Percentiles rank a stretch among this genome's conserved stretches.
phyloP scores from a whole-genome alignment of 768 basidiomycete genomes.

The Mycena pura region DNA sequence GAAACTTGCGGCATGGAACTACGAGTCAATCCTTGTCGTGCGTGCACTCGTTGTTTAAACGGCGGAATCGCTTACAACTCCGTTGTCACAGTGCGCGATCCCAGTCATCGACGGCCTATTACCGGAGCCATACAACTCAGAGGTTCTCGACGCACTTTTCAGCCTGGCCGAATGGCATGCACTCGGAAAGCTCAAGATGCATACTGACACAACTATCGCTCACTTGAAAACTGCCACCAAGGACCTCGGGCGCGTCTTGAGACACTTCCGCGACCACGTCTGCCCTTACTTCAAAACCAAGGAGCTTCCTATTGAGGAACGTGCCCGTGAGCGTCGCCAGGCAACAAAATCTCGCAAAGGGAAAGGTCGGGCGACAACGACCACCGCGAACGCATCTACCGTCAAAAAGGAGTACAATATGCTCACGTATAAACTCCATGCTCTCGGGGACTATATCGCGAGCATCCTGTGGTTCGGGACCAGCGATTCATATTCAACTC shows the following conservation, averaged over 20 bases:
- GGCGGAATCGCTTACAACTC: too few species aligned
- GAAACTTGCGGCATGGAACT: conserved; percentile 31
- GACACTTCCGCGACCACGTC: conserved; percentile 36
- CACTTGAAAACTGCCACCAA: conserved; percentile 32
- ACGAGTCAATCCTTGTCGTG: conserved; percentile 32
- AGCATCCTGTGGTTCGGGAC: conserved; percentile 43
- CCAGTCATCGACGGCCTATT: conserved; percentile 46
- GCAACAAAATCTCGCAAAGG: conserved; percentile 11
- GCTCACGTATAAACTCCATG: conserved; percentile 45
- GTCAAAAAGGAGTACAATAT: conserved; percentile 36
- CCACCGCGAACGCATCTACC: not conserved
- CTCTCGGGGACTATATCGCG: conserved; percentile 42
- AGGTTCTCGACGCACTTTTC: conserved; percentile 43
- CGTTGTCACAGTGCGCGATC: conserved; percentile 38
- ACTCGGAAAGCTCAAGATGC: conserved; percentile 47
- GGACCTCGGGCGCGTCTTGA: conserved; percentile 33
- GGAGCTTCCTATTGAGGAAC: conserved; percentile 47
- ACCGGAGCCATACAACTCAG: conserved; percentile 30
- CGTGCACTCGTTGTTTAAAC: not conserved
- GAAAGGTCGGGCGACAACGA: not conserved
- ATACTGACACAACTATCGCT: conserved; percentile 40
- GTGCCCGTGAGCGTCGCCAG: conserved; percentile 33
- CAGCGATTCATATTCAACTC: conserved; percentile 49
- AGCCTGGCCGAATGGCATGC: conserved; percentile 44
- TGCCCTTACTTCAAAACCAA: conserved; percentile 35